Conservation (phyloP, 176 grass and related monocot species). For the Microstegium vimineum region DNA sequence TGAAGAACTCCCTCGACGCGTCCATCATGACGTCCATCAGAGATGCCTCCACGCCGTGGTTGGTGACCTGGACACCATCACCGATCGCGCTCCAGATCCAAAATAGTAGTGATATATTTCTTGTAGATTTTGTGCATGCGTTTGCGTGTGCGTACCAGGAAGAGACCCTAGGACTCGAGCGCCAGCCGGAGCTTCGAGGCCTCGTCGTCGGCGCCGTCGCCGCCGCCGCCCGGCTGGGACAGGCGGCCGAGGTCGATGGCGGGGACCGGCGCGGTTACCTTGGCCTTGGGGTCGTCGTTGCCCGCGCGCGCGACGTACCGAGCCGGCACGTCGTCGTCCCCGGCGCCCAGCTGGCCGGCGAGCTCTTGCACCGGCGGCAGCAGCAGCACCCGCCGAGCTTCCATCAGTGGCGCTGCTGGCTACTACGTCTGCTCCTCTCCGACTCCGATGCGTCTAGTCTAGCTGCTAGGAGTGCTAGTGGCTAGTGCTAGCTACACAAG, state of each 20-base stretch:
- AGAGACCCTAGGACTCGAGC: conserved; percentile 49
- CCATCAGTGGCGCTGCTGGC: too few species aligned
- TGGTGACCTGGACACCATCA: background rate
- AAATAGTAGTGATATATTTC: background rate
- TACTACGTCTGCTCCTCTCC: too few species aligned
- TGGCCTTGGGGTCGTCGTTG: background rate
- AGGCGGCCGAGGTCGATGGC: conserved; percentile 43
- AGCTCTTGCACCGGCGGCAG: conserved; percentile 34
- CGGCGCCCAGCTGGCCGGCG: background rate
- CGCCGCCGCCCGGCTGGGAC: background rate
- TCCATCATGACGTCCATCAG: conserved; percentile 45
- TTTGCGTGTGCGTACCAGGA: conserved; percentile 31
- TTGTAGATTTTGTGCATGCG: background rate
- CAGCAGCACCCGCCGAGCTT: background rate
- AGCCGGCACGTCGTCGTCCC: background rate
- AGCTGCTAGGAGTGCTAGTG: too few species aligned
- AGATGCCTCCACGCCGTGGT: conserved; percentile 35
- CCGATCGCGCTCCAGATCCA: background rate
- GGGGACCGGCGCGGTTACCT: background rate
- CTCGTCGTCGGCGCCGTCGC: conserved; percentile 10
- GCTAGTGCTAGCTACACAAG: too few species aligned
- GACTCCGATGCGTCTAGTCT: too few species aligned
- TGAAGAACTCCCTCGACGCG: conserved; percentile 47
- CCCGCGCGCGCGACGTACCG: conserved; percentile 17
- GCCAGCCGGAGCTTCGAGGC: conserved; percentile 35